Evolutionary conservation across 2,329 filamentous ascomycete genomes (phyloP), one percentile per base, ranked within the genome.

Genomic region (Orbilia brochopaga): DNA sequence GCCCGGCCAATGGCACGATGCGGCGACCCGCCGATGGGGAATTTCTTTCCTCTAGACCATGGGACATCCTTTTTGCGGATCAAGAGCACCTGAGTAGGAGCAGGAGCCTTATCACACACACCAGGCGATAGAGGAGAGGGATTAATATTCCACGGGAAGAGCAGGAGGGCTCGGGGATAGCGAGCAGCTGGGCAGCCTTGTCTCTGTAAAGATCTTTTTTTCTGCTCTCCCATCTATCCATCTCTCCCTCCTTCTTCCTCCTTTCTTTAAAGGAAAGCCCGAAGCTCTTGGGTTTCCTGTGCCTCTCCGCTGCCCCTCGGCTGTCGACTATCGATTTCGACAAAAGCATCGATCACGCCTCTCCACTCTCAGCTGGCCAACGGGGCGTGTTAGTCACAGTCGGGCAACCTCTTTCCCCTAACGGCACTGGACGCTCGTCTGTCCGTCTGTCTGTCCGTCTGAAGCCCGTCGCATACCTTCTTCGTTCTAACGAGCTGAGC

Each of bases 331-430:
- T 70, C 58, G 46, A 69, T 63, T 23, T n/a, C 19, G 37, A 42
- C 13, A 42, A 42, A 17, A 32, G 27, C 27, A 60, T 51, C 19
- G 11, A 46, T 53, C n/a, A 37, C 40, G 19, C 19, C 17, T 10
- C 15, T 21, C 44, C 44, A 48, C 44, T 48, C 44, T 48, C 44
- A 19, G 19, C 5, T 23, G 44, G 44, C 37, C 37, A 17, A 17
- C 37, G 37, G n/a, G n/a, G 37, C 11, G 5, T 42, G 37, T 42
- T 42, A 17, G 27, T 52, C 17, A 11, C 30, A 44, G 19, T 15
- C 58, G 44, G 50, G 46, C 27, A 32, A 32, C 27, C 67, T 65
- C 67, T 72, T 64, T 37, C 67, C 67, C 35, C 52, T 64, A 64
- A 57, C 67, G 67, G 67, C 64, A 64, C 67, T 40, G 35, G 44